Conservation (phyloP, 495 filamentous ascomycete species). For the Pseudoneurospora amorphoporcata region DNA sequence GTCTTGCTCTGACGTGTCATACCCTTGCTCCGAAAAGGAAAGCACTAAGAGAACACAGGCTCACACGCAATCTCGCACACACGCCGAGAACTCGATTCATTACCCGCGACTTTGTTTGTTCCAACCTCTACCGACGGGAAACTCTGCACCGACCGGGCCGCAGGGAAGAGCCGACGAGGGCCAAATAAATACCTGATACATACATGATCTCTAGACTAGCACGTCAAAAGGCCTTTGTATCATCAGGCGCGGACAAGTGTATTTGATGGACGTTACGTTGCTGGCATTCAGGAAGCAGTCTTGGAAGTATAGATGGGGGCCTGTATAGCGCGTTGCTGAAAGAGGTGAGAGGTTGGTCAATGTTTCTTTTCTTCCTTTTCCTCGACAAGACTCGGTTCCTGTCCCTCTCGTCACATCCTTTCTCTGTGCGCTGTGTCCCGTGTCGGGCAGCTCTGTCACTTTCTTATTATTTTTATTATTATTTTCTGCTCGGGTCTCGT, state of each 20-base stretch:
- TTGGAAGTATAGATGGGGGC: neutral
- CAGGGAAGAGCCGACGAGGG: neutral
- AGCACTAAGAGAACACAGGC: neutral
- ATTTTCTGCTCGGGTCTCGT: neutral
- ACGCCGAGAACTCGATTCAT: neutral
- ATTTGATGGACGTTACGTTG: neutral
- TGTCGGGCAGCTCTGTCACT: neutral
- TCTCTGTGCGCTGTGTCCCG: neutral
- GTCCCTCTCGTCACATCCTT: neutral
- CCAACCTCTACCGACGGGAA: neutral
- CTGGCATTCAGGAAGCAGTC: neutral
- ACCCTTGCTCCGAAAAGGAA: neutral
- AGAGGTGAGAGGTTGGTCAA: neutral
- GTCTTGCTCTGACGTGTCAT: neutral
- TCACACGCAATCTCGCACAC: neutral
- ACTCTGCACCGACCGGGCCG: neutral
- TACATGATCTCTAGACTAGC: neutral
- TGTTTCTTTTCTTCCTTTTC: neutral
- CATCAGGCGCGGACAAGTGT: neutral
- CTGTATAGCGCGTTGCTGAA: neutral
- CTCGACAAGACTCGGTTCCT: neutral
- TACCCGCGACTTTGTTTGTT: neutral
- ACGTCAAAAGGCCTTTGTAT: neutral
- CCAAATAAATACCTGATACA: neutral
- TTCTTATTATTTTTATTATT: neutral